Base-by-base conservation (phyloP, 768 basidiomycete genomes). In the Mrakia hoshinonis region DNA sequence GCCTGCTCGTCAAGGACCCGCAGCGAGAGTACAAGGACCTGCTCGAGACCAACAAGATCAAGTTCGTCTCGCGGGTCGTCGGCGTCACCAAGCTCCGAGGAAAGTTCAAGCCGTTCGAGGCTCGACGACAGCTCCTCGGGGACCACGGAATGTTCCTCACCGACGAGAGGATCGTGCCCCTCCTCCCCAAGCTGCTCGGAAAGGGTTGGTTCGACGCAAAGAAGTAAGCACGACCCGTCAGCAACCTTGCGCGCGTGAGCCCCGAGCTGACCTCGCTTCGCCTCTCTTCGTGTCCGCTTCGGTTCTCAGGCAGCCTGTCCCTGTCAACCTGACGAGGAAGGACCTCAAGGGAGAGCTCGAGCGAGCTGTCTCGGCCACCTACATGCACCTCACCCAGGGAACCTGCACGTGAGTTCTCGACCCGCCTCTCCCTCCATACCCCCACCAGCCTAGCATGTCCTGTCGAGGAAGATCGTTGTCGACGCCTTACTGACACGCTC, bases 21-120 rank as follows among this genome's bases (percentile, higher is more conserved):
- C 95, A 98, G 76, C 83, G 95, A 55, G 85, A 92, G 78, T 99
- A 97, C 84, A 99, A 99, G 80, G 91, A 95, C 78, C 87, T 96
- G 13, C 83, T 99, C 10, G 87, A 87, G 60, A 67, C 73, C 6
- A 82, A 90, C 55, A 84, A 86, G 63, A 87, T 99, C 82, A 89
- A 88, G 75, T 99, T 97, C 75, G 88, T 99, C 77, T 87, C 86
- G 34, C 84, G 93, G 46, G 92, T 98, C 47, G 91, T 98, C 60
- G 95, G 92, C 22, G 81, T 97, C 55, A 84, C 84, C 73, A 97
- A 99, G 79, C 84, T 99, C 72, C 92, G 90, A 81, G 95, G 95
- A 29, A 97, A 97, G 81, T 77, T 77, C 76, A 82, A 82, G 76
- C 80, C 82, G 38, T 82, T 76, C 69, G 82, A 82, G 72, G 66